Conservation (phyloP, 805 yeast species). For the Candida sakaeoensis region DNA sequence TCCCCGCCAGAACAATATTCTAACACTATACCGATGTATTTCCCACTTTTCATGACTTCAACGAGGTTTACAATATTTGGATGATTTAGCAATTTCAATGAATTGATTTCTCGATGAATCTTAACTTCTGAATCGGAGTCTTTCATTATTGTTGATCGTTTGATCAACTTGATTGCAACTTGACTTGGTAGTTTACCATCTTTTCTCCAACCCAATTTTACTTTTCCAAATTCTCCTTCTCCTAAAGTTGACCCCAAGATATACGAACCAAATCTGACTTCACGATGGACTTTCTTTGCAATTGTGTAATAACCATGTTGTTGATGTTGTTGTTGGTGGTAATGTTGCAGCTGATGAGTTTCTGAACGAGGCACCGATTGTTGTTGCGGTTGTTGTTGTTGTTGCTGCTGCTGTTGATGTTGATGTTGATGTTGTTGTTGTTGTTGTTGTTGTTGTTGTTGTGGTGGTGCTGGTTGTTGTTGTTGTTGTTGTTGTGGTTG, state of each 20-base stretch:
- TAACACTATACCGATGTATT: constrained; percentile 91
- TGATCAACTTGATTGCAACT: constrained; percentile 90
- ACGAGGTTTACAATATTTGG: constrained; percentile 91
- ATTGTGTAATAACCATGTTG: constrained; percentile 1
- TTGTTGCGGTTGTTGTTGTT: background rate
- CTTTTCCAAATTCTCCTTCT: constrained; percentile 98
- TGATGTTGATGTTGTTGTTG: background rate
- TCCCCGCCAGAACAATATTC: constrained; percentile 99
- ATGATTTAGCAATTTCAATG: constrained; percentile 78
- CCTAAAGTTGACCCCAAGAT: constrained; percentile 91
- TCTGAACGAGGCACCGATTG: background rate
- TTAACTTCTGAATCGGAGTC: constrained; percentile 84
- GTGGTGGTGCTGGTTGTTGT: background rate
- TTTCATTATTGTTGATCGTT: constrained; percentile 82
- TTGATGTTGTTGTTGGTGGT: background rate
- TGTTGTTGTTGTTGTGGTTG: background rate
- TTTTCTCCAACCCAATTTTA: constrained; percentile 92
- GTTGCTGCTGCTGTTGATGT: background rate
- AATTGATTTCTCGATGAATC: constrained; percentile 89
- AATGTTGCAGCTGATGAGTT: background rate
- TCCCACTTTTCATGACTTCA: constrained; percentile 90
- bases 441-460: background rate
- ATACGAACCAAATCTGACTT: constrained; percentile 85
- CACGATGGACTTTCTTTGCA: constrained; percentile 34
- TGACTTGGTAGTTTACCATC: constrained; percentile 75